Evolutionary conservation across 176 grass and related monocot species (phyloP), one percentile per base, ranked within the genome.

Genomic region (Bothriochloa decipiens): DNA sequence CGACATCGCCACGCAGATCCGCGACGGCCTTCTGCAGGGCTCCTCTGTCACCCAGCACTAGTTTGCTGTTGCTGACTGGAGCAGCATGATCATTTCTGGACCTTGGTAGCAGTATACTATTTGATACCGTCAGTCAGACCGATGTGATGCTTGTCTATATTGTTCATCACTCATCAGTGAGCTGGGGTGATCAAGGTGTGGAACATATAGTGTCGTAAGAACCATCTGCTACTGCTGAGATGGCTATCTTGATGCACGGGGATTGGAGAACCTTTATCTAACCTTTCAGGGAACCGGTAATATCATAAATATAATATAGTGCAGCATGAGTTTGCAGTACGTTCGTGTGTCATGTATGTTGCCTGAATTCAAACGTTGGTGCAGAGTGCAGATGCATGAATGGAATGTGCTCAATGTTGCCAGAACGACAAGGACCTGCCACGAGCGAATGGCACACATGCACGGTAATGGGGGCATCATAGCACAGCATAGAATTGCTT

Each of bases 1-100:
- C 16, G 94, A 97, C 74, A 83, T 97, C 41, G 89, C 94, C 16
- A 81, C 74, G 8, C 94, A 97, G 88, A 97, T 97, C 74, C 87
- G 94, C 25, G 89, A 97, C 61, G 91, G 89, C 14, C 86, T 97
- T 26, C 89, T 97, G 45, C 91, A 97, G 75, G 82, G 86, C 20
- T 28, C 75, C 41, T 22, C 75, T 17, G 57, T 77, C 37, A 16
- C 75, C 27, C 35, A 74, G 25, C 70, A 74, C 42, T 80, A 80
- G 61, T 3, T 8, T 58, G 55, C 55, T 4, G 55, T 14, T 25
- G 47, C 49, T 20, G 79, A 22, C 15, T 13, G 32, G 75, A 22
- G 8, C 33, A 47, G 61, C 8, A 8, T 79, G 49, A 53, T 25
- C 74, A 23, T 22, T 53, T 47, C 26, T 8, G 40, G 11, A 11